Base-by-base conservation (phyloP, 2,329 filamentous ascomycete species). In the Exophiala lecanii-corni region DNA sequence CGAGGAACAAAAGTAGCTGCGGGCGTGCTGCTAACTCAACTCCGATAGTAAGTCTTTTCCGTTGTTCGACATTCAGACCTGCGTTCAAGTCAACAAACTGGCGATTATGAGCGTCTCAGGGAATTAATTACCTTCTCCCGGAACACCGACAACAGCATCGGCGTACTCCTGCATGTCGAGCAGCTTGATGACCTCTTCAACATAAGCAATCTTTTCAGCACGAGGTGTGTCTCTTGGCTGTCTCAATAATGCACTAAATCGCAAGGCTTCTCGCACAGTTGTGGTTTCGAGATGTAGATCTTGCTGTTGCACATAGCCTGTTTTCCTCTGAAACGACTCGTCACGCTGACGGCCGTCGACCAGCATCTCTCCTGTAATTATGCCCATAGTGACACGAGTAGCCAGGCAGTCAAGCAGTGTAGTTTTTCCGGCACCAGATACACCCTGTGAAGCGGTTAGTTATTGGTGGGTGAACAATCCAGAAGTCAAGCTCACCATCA, bases 21-120 rank as follows among this genome's bases (percentile, higher is more conserved):
- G 91, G 91, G 69, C 92, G 94, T 5, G 89, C 89, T 34, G 88
- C 89, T 16, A 97, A 76, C 62, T 96, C 91, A 12, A 96, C 89
- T 65, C 88, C 91, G 51, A 96, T 95, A 0, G 89, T 96, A 6
- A 96, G 75, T 57, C 87, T 84, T 61, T 82, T 82, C 17, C 79
- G 72, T 60, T 82, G 78, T 59, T 82, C 79, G 13, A 78, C 73
- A 39, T 76, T 76, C 20, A 78, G 64, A 67, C 74, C 62, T 61
- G 35, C 6, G 23, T 12, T 12, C 23, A 7, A 7, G 23, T 26
- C 23, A 26, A 12, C 23, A 12, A 6, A 7, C 12, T 16, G 25
- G n/a, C n/a, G n/a, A n/a, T n/a, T n/a, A n/a, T n/a, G n/a, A n/a
- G n/a, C n/a, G n/a, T n/a, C n/a, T n/a, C n/a, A n/a, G n/a, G n/a